These are phyloP conservation scores for Malassezia brasiliensis DNA, from an alignment of 1,284 basidiomycete species.

Conservation along the genomic window DNA sequence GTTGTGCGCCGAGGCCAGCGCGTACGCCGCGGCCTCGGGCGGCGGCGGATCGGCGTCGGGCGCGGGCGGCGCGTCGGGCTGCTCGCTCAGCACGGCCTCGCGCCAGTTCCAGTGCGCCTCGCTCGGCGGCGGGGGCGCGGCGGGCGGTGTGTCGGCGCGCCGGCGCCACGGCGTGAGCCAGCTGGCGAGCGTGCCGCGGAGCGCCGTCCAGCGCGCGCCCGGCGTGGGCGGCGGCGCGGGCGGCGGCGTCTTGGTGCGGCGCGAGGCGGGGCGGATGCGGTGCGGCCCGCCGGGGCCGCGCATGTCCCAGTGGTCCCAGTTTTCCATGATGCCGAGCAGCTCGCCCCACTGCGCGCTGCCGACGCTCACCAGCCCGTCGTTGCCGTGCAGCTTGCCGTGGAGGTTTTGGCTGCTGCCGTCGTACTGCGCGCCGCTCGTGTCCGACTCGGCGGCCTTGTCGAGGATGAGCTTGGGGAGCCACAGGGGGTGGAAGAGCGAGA, in stretches of 20 bases:
- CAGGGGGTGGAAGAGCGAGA: conserved; percentile 82
- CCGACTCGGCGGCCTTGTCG: conserved; percentile 56
- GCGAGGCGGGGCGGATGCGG: conserved; percentile 16
- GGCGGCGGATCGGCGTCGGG: not conserved
- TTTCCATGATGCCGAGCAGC: conserved; percentile 74
- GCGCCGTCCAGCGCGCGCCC: not conserved
- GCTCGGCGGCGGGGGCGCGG: not conserved
- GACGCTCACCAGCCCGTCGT: conserved; percentile 90
- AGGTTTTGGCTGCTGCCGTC: conserved; percentile 48
- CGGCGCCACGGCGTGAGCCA: not conserved
- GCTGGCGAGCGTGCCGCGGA: not conserved
- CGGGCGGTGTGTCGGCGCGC: not conserved
- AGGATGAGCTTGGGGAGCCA: conserved; percentile 93
- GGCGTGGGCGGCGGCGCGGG: not conserved
- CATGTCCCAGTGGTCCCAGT: conserved; percentile 93
- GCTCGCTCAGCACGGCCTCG: conserved; percentile 11
- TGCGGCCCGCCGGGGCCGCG: conserved; percentile 59
- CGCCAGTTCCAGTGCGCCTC: conserved; percentile 11
- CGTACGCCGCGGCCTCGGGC: conserved; percentile 4
- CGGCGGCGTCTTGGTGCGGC: not conserved
- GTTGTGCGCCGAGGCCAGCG: conserved; percentile 1
- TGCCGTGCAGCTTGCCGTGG: conserved; percentile 61
- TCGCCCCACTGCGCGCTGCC: conserved; percentile 42
- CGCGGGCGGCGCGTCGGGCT: not conserved
- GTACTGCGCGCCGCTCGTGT: conserved; percentile 31